A percentile compares a stretch with the other conserved stretches of the same genome.
Evolutionary conservation across 306 rosid species (phyloP).

Genomic region (Trichosanthes cucumerina): DNA sequence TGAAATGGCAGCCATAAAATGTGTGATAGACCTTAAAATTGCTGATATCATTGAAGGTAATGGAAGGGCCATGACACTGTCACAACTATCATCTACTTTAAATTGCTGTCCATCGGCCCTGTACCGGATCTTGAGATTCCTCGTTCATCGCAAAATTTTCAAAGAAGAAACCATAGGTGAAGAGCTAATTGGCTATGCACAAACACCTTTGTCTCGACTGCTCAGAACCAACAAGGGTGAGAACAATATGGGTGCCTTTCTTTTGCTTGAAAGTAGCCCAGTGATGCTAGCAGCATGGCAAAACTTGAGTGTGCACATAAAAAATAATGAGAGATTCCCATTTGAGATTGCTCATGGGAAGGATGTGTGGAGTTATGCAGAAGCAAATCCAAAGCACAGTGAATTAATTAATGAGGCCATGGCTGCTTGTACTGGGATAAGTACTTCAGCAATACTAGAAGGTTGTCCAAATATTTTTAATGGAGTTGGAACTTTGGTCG

Average conservation of each 20-base stretch:
- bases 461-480: slow-evolving; percentile 30
- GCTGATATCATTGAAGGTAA: slow-evolving; percentile 49
- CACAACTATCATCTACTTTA: slow-evolving; percentile 33
- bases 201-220: slow-evolving; percentile 23
- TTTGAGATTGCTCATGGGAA: slow-evolving; percentile 37
- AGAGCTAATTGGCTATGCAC: slow-evolving; percentile 9
- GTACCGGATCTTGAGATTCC: slow-evolving; percentile 41
- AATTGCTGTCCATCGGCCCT: slow-evolving; percentile 21
- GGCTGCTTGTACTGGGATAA: slow-evolving; percentile 37
- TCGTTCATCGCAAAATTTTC: slow-evolving; percentile 31
- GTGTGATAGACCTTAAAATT: slow-evolving; percentile 57
- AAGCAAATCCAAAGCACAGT: slow-evolving; percentile 18
- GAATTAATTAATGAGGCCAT: slow-evolving; percentile 49
- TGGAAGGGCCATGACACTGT: slow-evolving; percentile 37
- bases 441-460: slow-evolving; percentile 9
- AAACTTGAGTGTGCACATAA: slow-evolving; percentile 12
- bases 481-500: slow-evolving; percentile 44
- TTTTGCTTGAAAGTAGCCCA: slow-evolving; percentile 18
- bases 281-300: slow-evolving; percentile 30
- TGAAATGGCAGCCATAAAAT: slow-evolving; percentile 48
- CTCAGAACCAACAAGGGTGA: slow-evolving; percentile 11
- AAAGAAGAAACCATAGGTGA: slow-evolving; percentile 8
- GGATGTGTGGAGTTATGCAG: slow-evolving; percentile 40
- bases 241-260: slow-evolving; percentile 15
- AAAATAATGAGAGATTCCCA: slow-evolving; percentile 1